These are phyloP conservation scores for Solanum ossicruentum DNA, from an alignment of 257 asterid genomes.

Conservation along the genomic window DNA sequence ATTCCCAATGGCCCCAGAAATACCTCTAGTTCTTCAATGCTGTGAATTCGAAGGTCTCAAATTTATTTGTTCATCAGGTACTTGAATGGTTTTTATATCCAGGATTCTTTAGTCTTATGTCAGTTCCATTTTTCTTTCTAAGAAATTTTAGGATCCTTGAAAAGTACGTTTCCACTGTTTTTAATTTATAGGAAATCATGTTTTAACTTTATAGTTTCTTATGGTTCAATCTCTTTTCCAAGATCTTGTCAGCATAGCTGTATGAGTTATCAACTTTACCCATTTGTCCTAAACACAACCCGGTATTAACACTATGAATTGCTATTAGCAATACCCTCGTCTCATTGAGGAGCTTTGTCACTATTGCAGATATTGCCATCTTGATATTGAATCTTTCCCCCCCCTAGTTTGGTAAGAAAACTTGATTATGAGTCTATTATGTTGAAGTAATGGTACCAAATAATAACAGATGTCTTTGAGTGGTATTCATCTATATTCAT, in stretches of 20 bases:
- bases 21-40: slow-evolving; percentile 84
- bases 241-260: neutral
- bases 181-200: neutral
- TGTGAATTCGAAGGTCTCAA: slow-evolving; percentile 80
- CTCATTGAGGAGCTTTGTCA: neutral
- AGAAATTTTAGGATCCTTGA: neutral
- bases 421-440: neutral
- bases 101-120: neutral
- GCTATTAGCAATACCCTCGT: neutral
- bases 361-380: neutral
- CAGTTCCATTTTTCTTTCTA: neutral
- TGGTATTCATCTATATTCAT: neutral
- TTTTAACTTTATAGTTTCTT: neutral
- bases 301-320: neutral
- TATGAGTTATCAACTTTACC: neutral
- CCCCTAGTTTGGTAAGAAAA: neutral
- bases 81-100: neutral
- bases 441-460: neutral
- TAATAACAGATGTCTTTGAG: no score
- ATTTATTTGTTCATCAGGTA: slow-evolving; percentile 83
- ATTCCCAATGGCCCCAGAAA: slow-evolving; percentile 77
- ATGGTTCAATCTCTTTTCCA: neutral
- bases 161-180: neutral
- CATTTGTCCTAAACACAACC: neutral
- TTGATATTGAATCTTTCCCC: neutral